These are phyloP conservation scores for Cladorrhinum sp. DNA, from an alignment of 2,329 filamentous ascomycete species.

Conservation along the genomic window DNA sequence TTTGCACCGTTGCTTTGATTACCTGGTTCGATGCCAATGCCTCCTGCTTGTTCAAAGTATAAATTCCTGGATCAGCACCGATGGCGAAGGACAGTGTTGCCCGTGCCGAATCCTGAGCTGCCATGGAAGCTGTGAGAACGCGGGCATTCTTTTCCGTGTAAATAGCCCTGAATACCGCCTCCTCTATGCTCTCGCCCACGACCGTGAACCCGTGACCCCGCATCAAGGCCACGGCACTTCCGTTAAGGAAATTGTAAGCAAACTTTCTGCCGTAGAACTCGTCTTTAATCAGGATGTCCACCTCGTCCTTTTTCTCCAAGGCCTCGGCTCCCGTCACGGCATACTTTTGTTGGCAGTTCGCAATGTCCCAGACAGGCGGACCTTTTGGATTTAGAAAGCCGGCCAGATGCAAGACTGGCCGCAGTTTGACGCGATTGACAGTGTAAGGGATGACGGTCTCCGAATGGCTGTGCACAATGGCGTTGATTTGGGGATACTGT, in stretches of 20 bases:
- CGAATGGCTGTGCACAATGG: conserved; percentile 44
- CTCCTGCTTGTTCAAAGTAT: conserved; percentile 23
- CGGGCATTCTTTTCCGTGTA: conserved; percentile 44
- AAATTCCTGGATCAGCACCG: conserved; percentile 3
- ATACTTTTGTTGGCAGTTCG: conserved; percentile 23
- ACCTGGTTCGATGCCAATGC: conserved; percentile 19
- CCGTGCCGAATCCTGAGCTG: conserved; percentile 21
- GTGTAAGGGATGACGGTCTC: conserved; percentile 42
- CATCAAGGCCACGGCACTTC: conserved; percentile 42
- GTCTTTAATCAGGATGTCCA: conserved; percentile 14
- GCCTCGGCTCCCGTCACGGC: neutral
- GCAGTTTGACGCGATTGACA: conserved; percentile 39
- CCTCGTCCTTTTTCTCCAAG: neutral
- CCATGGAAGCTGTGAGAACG: conserved; percentile 40
- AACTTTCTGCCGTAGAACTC: conserved; percentile 34
- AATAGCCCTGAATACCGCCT: conserved; percentile 40
- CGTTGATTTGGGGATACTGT: conserved; percentile 36
- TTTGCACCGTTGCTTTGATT: conserved; percentile 15
- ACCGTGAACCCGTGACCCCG: conserved; percentile 44
- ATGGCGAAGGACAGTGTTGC: neutral
- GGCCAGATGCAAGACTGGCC: conserved; percentile 41
- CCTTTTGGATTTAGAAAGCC: conserved; percentile 39
- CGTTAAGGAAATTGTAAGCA: conserved; percentile 32
- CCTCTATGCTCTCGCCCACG: conserved; percentile 36
- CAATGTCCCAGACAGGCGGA: conserved; percentile 34